phyloP scores from a whole-genome alignment of 164 flowering plant genomes.

The Aristolochia fimbriata region DNA sequence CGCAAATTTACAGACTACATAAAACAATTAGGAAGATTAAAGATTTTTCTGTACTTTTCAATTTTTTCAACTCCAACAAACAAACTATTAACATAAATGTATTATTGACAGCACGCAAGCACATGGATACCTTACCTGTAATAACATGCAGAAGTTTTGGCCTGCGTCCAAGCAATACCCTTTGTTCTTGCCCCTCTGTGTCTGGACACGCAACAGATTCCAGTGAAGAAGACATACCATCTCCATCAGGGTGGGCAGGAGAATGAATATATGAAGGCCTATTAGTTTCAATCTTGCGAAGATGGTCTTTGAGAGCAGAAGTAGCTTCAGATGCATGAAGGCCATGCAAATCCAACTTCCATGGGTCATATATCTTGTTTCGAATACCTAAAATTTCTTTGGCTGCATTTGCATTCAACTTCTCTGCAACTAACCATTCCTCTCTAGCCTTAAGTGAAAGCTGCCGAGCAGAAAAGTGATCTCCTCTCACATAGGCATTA shows the following conservation, averaged over 20 bases:
- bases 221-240: conserved; percentile 13
- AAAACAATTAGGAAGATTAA: too few species aligned
- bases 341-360: conserved; percentile 95
- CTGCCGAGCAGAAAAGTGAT: conserved; percentile 60
- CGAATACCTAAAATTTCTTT: conserved; percentile 48
- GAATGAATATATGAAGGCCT: conserved; percentile 1
- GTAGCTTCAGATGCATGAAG: conserved; percentile 90
- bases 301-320: conserved; percentile 47
- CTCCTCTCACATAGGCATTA: conserved; percentile 69
- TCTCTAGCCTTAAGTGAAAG: conserved; percentile 55
- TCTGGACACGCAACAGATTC: conserved; percentile 16
- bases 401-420: conserved; percentile 66
- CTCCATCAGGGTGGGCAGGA: not conserved
- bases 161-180: conserved; percentile 21
- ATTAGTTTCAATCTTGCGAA: conserved; percentile 47
- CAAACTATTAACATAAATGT: not conserved
- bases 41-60: not conserved
- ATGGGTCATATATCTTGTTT: conserved; percentile 44
- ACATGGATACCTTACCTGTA: conserved; percentile 46
- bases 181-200: conserved; percentile 16
- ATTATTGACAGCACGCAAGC: not conserved
- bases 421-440: conserved; percentile 55
- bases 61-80: not conserved
- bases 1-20: too few species aligned
- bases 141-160: conserved; percentile 53